Evolutionary conservation across 1,139 yeast species (phyloP).

Genomic region (Candida pseudocylindracea): DNA sequence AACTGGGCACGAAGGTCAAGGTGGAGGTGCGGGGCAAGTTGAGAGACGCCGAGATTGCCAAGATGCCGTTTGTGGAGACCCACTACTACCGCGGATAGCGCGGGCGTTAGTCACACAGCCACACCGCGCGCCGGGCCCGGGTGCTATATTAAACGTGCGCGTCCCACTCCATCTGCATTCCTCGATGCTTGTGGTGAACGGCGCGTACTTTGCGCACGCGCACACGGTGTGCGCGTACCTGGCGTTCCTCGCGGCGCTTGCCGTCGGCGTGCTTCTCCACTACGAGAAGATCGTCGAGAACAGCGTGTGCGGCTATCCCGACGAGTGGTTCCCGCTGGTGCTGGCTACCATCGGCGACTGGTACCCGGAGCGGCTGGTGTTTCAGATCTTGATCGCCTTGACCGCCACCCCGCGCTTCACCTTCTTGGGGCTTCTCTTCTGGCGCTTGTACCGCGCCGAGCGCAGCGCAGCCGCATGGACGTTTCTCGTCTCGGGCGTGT

Average conservation of each 20-base stretch:
- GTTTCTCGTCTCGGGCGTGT: constrained; percentile 32
- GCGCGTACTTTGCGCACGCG: constrained; percentile 38
- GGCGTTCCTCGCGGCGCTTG: constrained; percentile 57
- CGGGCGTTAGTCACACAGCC: not conserved
- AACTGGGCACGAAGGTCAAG: constrained; percentile 52
- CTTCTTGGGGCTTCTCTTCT: constrained; percentile 37
- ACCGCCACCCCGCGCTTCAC: constrained; percentile 79
- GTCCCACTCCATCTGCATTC: no score
- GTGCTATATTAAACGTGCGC: no score
- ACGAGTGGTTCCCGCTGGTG: constrained; percentile 97
- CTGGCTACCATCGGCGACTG: constrained; percentile 94
- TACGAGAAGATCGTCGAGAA: constrained; percentile 75
- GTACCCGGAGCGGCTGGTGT: constrained; percentile 84
- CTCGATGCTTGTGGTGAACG: constrained; percentile 24
- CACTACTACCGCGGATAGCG: constrained; percentile 22
- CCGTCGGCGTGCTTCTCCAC: constrained; percentile 53
- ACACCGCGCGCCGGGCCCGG: no score
- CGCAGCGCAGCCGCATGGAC: constrained; percentile 18
- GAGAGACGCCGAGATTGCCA: constrained; percentile 51
- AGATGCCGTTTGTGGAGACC: constrained; percentile 68
- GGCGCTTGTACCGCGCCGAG: constrained; percentile 13
- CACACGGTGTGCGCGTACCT: constrained; percentile 50
- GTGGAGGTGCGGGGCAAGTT: constrained; percentile 70
- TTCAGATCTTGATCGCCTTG: constrained; percentile 63
- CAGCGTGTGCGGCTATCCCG: constrained; percentile 76